Evolutionary conservation across 371 early-diverging fungal species (phyloP).

Genomic region (Synchytrium microbalum): DNA sequence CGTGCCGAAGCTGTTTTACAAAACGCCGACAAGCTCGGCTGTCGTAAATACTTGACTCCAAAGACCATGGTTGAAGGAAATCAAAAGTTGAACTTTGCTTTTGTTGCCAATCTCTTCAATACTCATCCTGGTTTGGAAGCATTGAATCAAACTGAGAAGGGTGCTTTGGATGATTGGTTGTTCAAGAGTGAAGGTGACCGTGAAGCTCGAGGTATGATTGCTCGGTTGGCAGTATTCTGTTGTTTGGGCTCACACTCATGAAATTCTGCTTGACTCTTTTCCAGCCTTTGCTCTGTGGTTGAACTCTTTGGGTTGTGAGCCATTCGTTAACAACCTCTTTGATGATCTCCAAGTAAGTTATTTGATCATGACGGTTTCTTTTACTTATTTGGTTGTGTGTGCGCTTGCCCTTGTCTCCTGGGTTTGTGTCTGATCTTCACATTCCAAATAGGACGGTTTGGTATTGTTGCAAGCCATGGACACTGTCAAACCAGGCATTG

Average conservation of each 20-base stretch:
- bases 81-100: conserved; percentile 90
- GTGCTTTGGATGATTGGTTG: conserved; percentile 74
- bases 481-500: conserved; percentile 77
- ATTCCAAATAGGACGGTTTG: conserved; percentile 69
- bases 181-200: conserved; percentile 86
- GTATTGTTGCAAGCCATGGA: conserved; percentile 87
- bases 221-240: background rate
- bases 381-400: background rate
- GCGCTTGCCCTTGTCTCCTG: background rate
- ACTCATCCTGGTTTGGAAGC: conserved; percentile 88
- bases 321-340: conserved; percentile 86
- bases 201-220: conserved; percentile 64
- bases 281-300: conserved; percentile 88
- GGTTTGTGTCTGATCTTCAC: background rate
- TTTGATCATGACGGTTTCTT: conserved; percentile 7
- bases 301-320: conserved; percentile 89
- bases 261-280: background rate
- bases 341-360: conserved; percentile 51
- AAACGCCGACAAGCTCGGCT: conserved; percentile 86
- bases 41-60: conserved; percentile 88
- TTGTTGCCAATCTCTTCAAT: conserved; percentile 92
- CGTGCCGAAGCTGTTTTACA: conserved; percentile 82
- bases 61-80: conserved; percentile 90
- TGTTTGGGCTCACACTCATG: background rate
- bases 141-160: conserved; percentile 75